A percentile compares a stretch with the other conserved stretches of the same genome.
Evolutionary conservation across 768 basidiomycete genomes (phyloP).

Genomic region (Chalciporus piperatus): DNA sequence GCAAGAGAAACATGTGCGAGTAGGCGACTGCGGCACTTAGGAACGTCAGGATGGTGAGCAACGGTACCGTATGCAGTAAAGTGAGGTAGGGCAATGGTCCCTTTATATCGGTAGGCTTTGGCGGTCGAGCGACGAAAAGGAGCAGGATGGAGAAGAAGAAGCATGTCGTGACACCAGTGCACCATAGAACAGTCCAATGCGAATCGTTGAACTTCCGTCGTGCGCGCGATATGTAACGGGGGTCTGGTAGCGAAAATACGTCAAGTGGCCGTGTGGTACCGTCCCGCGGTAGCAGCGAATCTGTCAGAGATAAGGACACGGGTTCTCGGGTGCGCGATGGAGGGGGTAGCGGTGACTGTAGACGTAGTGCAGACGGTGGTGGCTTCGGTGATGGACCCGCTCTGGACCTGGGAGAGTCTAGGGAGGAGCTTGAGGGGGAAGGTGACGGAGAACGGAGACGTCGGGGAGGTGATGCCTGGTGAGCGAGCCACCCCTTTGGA

Average conservation of each 20-base stretch:
- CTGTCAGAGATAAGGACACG: constrained; percentile 67
- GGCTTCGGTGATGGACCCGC: constrained; percentile 28
- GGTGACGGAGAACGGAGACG: constrained; percentile 42
- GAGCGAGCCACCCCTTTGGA: constrained; percentile 67
- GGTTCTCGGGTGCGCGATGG: constrained; percentile 44
- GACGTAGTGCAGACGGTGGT: constrained; percentile 32
- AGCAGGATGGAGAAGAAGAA: constrained; percentile 62
- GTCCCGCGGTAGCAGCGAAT: constrained; percentile 76
- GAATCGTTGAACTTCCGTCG: constrained; percentile 75
- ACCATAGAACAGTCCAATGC: constrained; percentile 69
- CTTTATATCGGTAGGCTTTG: constrained; percentile 26
- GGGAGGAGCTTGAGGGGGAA: constrained; percentile 32
- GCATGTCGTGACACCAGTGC: constrained; percentile 54
- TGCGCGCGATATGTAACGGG: constrained; percentile 58
- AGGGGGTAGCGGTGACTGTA: constrained; percentile 36
- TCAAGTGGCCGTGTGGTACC: constrained; percentile 61
- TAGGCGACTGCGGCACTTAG: constrained; percentile 72
- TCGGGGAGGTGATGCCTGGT: constrained; percentile 63
- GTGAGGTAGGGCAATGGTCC: constrained; percentile 58
- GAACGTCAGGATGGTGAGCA: constrained; percentile 70
- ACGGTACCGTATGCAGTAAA: constrained; percentile 72
- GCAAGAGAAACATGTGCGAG: constrained; percentile 69
- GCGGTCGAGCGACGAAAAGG: constrained; percentile 53
- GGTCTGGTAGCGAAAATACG: constrained; percentile 77
- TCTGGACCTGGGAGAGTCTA: constrained; percentile 35